Base-by-base conservation (phyloP, 2,329 filamentous ascomycete genomes). In the Penicillium palitans region DNA sequence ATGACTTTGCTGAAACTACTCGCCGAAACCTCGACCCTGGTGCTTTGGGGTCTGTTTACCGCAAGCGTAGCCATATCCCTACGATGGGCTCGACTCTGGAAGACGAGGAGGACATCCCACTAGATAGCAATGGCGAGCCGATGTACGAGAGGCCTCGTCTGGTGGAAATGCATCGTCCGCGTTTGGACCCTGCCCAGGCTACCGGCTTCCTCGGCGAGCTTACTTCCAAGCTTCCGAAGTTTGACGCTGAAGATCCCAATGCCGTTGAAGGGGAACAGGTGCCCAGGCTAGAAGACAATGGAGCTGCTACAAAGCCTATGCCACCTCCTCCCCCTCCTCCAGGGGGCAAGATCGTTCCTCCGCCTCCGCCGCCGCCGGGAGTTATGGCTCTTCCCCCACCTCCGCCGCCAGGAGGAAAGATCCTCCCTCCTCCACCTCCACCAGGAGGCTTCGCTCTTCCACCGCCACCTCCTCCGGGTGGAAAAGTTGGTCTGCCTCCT, bases 131-230 rank as follows among this genome's bases (percentile, higher is more conserved):
- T 33, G 80, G 80, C 21, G 85, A 82, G 29, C 80, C 87, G 41
- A 76, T 93, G 25, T 90, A 88, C 63, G 90, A 93, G 76, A 93
- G 88, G 75, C 90, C 93, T 40, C 85, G 88, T 55, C 78, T 96
- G 50, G 85, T 96, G 57, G 84, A 95, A 74, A 85, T 93, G 72
- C 70, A 72, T 53, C 85, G 91, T 61, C 91, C 91, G 3, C 85
- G 84, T 69, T 79, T 88, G 70, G 81, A 81, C 60, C 76, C 81
- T 42, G 74, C 84, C 76, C 75, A 91, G 80, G 81, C 88, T 79
- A 79, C 86, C 81, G 79, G 86, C 71, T 73, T 93, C 78, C 70
- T 88, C 80, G 77, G 82, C 79, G 81, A 96, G 75, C 88, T 96
- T 65, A 84, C 86, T 35, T 84, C 87, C 51, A 95, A 90, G 76